A percentile compares a stretch with the other conserved stretches of the same genome.
Evolutionary conservation across 2,329 filamentous ascomycete species (phyloP).

Genomic region (Aspergillus fumigatiaffinis): DNA sequence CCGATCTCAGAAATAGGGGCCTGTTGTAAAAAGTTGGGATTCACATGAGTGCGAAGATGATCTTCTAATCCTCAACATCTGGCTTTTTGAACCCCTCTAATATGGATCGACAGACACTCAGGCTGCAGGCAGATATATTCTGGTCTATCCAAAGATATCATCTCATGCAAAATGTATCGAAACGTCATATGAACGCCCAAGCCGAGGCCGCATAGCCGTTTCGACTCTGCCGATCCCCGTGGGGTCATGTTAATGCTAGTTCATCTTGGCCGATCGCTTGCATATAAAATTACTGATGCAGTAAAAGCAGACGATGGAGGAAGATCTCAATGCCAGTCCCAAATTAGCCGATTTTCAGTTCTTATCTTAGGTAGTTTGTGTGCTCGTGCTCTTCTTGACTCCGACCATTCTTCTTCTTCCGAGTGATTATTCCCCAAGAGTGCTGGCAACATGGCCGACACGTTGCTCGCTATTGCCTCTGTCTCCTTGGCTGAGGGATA

Average conservation of each 20-base stretch:
- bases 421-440: background rate
- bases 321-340: background rate
- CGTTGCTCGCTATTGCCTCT: conserved; percentile 11
- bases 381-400: background rate
- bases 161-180: background rate
- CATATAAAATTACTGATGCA: background rate
- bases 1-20: background rate
- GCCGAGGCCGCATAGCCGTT: background rate
- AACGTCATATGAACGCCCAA: background rate
- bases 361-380: background rate
- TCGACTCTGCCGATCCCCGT: background rate
- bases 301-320: background rate
- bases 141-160: background rate
- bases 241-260: background rate
- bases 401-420: too few relatives aligned
- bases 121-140: background rate
- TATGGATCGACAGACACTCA: background rate
- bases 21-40: background rate
- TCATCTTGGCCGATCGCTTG: background rate
- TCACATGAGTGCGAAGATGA: background rate
- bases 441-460: background rate
- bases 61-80: background rate
- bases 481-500: conserved; percentile 27
- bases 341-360: background rate
- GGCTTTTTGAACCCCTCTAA: background rate